Conservation (phyloP, 2,329 filamentous ascomycete genomes). For the Botrytis sinoallii region DNA sequence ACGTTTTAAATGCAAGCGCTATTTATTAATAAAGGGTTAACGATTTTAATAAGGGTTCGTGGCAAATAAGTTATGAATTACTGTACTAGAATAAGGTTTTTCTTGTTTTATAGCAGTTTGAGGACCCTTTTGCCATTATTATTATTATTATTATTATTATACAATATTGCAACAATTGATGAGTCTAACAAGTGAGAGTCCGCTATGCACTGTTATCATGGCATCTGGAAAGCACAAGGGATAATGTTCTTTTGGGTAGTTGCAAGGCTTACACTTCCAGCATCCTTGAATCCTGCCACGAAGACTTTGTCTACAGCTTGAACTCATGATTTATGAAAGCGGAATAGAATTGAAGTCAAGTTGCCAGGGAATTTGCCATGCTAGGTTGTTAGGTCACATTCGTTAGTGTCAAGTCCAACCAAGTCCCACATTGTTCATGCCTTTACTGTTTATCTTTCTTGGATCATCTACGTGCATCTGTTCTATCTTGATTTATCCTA, state of each 20-base stretch:
- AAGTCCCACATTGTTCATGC: not conserved
- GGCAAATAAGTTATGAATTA: not conserved
- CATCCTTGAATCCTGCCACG: no score
- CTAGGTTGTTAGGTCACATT: not conserved
- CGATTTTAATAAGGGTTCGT: not conserved
- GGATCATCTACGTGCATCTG: not conserved
- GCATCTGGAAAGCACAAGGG: not conserved
- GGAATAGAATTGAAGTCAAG: not conserved
- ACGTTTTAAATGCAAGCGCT: not conserved
- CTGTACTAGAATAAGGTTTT: not conserved
- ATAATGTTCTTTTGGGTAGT: not conserved
- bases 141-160: not conserved
- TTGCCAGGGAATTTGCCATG: not conserved
- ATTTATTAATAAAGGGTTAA: not conserved
- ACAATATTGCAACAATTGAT: not conserved
- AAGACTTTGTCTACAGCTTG: not conserved
- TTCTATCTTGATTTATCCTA: not conserved
- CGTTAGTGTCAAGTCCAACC: not conserved
- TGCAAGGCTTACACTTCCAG: rapidly evolving
- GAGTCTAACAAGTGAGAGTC: no score
- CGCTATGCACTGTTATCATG: not conserved
- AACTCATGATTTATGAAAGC: not conserved
- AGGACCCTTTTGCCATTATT: not conserved
- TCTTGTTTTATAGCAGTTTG: not conserved
- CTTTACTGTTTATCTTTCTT: not conserved